A percentile compares a stretch with the other conserved stretches of the same genome.
Evolutionary conservation across 805 yeast genomes (phyloP).

Genomic region (Wickerhamiella kurtzmanii): DNA sequence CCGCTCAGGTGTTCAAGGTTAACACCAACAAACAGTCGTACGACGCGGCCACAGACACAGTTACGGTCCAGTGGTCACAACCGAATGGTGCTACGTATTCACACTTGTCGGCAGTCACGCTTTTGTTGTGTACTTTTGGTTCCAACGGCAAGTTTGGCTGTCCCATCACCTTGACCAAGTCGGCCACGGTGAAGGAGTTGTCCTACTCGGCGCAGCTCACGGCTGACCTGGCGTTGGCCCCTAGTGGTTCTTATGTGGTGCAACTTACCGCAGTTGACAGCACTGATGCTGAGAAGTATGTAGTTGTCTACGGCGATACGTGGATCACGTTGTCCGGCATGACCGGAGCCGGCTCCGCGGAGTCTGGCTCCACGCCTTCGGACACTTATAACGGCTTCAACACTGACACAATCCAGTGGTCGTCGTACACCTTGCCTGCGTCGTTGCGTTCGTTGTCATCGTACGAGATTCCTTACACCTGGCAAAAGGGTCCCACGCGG

Average conservation of each 20-base stretch:
- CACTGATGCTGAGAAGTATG: conserved; percentile 41
- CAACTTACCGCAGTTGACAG: conserved; percentile 52
- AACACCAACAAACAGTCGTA: conserved; percentile 12
- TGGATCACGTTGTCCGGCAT: conserved; percentile 49
- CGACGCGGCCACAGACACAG: conserved; percentile 15
- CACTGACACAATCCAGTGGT: conserved; percentile 7
- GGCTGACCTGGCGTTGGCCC: conserved; percentile 34
- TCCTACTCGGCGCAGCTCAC: conserved; percentile 29
- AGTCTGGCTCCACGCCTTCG: conserved; percentile 4
- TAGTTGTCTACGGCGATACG: conserved; percentile 8
- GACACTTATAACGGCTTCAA: not conserved
- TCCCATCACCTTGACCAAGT: conserved; percentile 9
- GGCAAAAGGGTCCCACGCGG: conserved; percentile 65
- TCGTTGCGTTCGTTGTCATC: conserved; percentile 3
- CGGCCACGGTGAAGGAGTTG: not conserved
- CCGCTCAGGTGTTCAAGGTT: conserved; percentile 15
- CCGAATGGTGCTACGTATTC: conserved; percentile 40
- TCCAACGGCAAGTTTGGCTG: conserved; percentile 31
- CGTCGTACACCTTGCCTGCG: conserved; percentile 11
- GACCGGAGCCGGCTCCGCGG: conserved; percentile 40
- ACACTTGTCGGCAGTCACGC: conserved; percentile 34
- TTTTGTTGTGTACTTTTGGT: conserved; percentile 59
- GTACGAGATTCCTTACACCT: conserved; percentile 45
- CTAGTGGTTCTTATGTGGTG: conserved; percentile 56
- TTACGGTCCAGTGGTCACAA: conserved; percentile 38